These are phyloP conservation scores for Telfairia occidentalis DNA, from an alignment of 331 rosid species.

Conservation along the genomic window DNA sequence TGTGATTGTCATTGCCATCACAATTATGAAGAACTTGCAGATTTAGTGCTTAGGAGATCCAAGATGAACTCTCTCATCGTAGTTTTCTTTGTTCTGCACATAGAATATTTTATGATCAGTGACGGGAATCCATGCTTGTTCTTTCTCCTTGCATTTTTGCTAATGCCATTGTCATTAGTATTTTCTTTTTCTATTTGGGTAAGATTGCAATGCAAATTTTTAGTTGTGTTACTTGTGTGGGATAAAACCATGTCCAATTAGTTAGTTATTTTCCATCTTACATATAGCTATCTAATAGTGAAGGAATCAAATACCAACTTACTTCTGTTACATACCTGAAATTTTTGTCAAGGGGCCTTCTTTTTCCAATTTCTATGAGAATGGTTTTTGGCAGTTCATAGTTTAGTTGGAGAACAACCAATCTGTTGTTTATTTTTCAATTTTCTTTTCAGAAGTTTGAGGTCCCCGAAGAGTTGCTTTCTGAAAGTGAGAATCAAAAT, in stretches of 20 bases:
- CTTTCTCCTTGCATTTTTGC: neutral
- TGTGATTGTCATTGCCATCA: neutral
- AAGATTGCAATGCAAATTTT: neutral
- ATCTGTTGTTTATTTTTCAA: conserved; percentile 1
- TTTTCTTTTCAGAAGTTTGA: conserved; percentile 43
- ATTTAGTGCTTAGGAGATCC: conserved; percentile 1
- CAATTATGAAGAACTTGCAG: neutral
- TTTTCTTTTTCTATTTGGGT: neutral
- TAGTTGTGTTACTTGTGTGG: neutral
- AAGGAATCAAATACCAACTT: neutral
- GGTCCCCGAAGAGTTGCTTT: conserved; percentile 30
- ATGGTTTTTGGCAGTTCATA: neutral
- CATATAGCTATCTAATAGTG: neutral
- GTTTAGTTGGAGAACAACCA: neutral
- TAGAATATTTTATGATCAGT: neutral
- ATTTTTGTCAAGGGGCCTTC: neutral
- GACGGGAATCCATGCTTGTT: neutral
- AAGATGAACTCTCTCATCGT: neutral
- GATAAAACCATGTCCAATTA: neutral
- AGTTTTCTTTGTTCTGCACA: neutral
- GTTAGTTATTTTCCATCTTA: neutral
- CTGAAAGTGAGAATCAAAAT: conserved; percentile 55
- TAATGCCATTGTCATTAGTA: neutral
- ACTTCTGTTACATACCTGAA: neutral
- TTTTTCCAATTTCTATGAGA: neutral